Evolutionary conservation across 306 rosid genomes (phyloP), one percentile per base, ranked within the genome.

Genomic region (Dalbergia cochinchinensis): DNA sequence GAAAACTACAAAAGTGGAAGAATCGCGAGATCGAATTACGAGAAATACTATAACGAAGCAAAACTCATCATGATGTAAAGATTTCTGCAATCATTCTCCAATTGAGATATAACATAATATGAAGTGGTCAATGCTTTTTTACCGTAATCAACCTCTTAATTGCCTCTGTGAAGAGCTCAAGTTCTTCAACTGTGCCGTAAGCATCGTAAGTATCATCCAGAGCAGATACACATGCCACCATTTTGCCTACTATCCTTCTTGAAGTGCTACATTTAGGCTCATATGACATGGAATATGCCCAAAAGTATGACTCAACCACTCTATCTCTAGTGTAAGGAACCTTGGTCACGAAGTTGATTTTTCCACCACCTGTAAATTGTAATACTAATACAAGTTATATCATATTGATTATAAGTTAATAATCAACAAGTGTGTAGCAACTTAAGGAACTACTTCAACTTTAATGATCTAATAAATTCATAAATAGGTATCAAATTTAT

Each of bases 351-450:
- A 44, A 42, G 18, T 79, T 42, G 75, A 58, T 0, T 85, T 71
- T 84, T 85, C 89, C 87, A 85, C 94, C 94, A 86, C 85, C 88
- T 87, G 11, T 19, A 8, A 26, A 3, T 26, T 26, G 31, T 26
- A 26, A 1, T 15, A 3, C 3, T 18, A 53, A 58, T 34, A 13
- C 12, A 45, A 41, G 11, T 33, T 51, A 41, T 50, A 26, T 26
- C 31, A 26, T 26, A 26, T 26, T 26, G 31, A 26, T 26, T 26
- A 26, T 26, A 2, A 26, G 31, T 26, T 26, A 26, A 26, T 26
- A 26, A 26, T 26, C 31, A 26, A 26, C 31, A 26, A 26, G 31
- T 1, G 31, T 2, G 2, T 26, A 26, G 31, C 31, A 26, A 2
- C 31, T 26, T 2, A 26, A 26, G 31, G 31, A 26, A 26, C 31